Evolutionary conservation across 148 eudicot genomes (phyloP).

Genomic region (Arbutus unedo): DNA sequence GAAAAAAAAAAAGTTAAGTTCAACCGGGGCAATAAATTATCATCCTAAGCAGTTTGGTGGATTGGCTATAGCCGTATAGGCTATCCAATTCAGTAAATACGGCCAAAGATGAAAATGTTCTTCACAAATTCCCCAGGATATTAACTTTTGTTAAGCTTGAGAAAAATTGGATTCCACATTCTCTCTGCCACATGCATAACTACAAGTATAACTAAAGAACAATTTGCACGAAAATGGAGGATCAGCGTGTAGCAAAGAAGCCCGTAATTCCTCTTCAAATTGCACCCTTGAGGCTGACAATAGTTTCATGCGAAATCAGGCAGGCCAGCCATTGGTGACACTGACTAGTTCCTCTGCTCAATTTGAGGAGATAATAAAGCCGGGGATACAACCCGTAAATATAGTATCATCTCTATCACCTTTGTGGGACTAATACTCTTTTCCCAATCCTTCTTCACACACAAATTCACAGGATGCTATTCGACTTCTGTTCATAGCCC

Average conservation of each 20-base stretch:
- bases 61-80: neutral
- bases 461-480: neutral
- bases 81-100: neutral
- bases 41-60: neutral
- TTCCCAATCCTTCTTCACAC: neutral
- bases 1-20: neutral
- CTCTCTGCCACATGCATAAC: neutral
- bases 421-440: neutral
- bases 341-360: neutral
- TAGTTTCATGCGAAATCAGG: neutral
- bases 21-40: neutral
- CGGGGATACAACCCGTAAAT: neutral
- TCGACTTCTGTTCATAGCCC: conserved; percentile 2
- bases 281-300: neutral
- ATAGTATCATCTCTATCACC: neutral
- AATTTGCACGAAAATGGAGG: neutral
- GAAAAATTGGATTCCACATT: neutral
- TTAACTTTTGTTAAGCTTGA: neutral
- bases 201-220: neutral
- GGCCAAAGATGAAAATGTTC: neutral
- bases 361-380: neutral
- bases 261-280: neutral
- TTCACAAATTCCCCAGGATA: neutral
- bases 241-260: neutral
- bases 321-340: conserved; percentile 11